Conservation (phyloP, 257 asterid genomes). For the Pogostemon cablin region DNA sequence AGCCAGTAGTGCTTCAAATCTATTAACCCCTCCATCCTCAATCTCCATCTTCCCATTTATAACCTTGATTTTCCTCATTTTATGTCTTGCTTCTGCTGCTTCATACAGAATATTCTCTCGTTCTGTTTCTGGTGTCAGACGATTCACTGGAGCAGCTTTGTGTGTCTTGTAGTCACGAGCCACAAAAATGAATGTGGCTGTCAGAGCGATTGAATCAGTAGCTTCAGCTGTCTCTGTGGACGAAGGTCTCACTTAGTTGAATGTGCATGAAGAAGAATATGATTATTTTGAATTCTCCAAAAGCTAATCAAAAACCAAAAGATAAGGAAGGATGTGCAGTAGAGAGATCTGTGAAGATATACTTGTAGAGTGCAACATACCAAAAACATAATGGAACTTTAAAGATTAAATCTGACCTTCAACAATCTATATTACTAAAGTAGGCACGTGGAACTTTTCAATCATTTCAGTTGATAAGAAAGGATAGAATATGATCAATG, state of each 20-base stretch:
- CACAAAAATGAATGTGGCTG: constrained; percentile 93
- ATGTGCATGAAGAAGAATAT: constrained; percentile 9
- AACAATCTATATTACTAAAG: not conserved
- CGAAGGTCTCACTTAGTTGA: constrained; percentile 24
- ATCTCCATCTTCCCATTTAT: constrained; percentile 46
- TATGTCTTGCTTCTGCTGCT: constrained; percentile 79
- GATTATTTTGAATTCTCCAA: not conserved
- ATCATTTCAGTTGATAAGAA: not conserved
- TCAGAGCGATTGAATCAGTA: constrained; percentile 67
- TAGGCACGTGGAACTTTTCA: not conserved
- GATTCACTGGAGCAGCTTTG: constrained; percentile 85
- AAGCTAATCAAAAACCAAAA: constrained; percentile 10
- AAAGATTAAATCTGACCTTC: constrained; percentile 6
- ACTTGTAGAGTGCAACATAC: constrained; percentile 9
- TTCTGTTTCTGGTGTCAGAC: constrained; percentile 68
- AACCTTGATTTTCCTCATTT: constrained; percentile 65
- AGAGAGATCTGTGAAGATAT: constrained; percentile 16
- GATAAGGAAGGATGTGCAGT: not conserved
- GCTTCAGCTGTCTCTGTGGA: constrained; percentile 48
- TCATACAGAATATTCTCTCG: constrained; percentile 67
- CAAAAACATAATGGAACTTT: not conserved
- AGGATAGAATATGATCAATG: not conserved
- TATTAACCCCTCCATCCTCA: constrained; percentile 61
- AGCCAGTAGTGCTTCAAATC: constrained; percentile 61
- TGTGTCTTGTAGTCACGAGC: constrained; percentile 93